Conservation (phyloP, 768 basidiomycete genomes). For the Fibroporia radiculosa region DNA sequence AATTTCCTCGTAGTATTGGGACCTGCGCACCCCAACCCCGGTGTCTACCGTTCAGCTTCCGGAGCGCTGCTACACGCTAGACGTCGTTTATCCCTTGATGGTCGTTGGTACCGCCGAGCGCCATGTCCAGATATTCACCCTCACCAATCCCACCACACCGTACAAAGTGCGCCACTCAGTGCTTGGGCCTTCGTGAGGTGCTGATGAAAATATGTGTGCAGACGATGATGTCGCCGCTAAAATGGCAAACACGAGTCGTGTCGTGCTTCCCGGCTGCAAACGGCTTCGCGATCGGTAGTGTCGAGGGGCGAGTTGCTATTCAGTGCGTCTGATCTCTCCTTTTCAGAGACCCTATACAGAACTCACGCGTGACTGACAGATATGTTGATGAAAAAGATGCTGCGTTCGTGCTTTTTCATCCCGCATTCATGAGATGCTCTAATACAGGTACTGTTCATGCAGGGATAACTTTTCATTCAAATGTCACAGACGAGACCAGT, state of each 20-base stretch:
- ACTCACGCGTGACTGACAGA: conserved; percentile 29
- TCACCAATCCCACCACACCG: conserved; percentile 69
- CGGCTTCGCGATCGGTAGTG: conserved; percentile 79
- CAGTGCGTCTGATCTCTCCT: conserved; percentile 52
- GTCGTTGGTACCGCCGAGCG: conserved; percentile 93
- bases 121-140: conserved; percentile 84
- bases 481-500: conserved; percentile 34
- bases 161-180: conserved; percentile 51
- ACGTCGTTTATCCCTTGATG: conserved; percentile 73
- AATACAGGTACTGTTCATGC: neutral
- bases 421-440: neutral
- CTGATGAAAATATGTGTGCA: conserved; percentile 22
- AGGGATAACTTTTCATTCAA: conserved; percentile 56
- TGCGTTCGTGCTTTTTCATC: conserved; percentile 32
- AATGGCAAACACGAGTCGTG: conserved; percentile 88
- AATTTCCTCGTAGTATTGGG: conserved; percentile 72
- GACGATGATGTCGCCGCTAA: conserved; percentile 80
- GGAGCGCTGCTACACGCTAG: conserved; percentile 85
- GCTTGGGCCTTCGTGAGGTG: neutral
- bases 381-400: conserved; percentile 82
- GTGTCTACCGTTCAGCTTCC: conserved; percentile 77
- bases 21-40: conserved; percentile 68
- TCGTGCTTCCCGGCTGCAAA: conserved; percentile 74
- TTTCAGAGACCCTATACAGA: neutral
- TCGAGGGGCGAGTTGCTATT: conserved; percentile 90